Base-by-base conservation (phyloP, 1,284 basidiomycete genomes). In the Melampsora abietis-canadensis region DNA sequence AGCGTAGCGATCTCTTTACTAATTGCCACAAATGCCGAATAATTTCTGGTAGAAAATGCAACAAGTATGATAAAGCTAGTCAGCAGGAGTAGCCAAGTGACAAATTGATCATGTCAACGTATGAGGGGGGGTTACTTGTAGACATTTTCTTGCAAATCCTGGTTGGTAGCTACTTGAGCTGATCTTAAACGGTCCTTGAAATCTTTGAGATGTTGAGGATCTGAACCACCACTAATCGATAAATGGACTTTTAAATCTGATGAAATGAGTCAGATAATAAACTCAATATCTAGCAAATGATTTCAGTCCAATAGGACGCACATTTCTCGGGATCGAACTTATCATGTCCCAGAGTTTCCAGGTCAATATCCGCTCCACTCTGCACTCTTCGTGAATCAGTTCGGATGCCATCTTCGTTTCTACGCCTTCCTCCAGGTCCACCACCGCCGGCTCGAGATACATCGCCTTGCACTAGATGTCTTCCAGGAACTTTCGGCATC, bases 1-100 rank as follows among this genome's bases (percentile, higher is more conserved):
- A 99, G 86, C 0, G 91, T 90, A 7, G 92, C 90, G 62, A 98
- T 95, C 83, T 98, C 96, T 80, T 98, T 98, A 8, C 94, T 96
- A 61, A 98, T 92, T 61, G 90, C 86, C 63, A 99, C 92, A 80
- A 98, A 98, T 80, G 98, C 93, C 51, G 92, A 89, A 80, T 98
- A 98, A 83, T 84, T 83, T 31, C 80, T 81, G 73, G 79, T 79
- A 7, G 8, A 15, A 61, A 30, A 27, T 19, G 2, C 27, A 57
- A 30, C n/a, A 34, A 17, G 24, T 19, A 64, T 31, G 21, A 51
- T 4, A 40, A 40, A 40, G 2, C 37, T 40, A 40, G 37, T 40
- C 37, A 40, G 37, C 10, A 40, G 3, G 59, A 34, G 60, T 24
- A 81, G 79, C 62, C 80, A 51, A 5, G 5, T 14, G 15, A 3